Evolutionary conservation across 768 basidiomycete species (phyloP), one percentile per base, ranked within the genome.

Genomic region (Serendipita sp.): DNA sequence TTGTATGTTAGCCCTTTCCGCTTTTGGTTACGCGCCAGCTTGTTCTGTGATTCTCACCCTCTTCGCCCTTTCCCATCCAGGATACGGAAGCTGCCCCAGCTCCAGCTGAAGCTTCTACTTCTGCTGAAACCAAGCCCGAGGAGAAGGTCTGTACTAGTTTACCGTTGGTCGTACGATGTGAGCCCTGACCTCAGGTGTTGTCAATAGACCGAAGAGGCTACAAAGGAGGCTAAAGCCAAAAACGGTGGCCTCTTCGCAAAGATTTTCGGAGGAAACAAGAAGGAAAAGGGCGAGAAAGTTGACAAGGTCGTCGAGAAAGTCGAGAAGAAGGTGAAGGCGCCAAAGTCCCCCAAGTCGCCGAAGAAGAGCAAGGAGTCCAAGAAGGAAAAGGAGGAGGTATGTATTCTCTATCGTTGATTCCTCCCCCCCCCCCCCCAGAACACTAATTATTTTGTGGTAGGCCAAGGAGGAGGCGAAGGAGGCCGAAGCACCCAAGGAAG

Each of bases 351-450:
- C 52, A 74, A 86, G 83, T 87, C 86, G 76, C 83, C 85, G 73
- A 87, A 88, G 78, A 88, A 87, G 80, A 86, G 87, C 77, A 83
- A 86, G 77, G 83, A 82, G 66, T 7, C 38, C 38, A 13, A 41
- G 38, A 41, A 47, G 34, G 23, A 23, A 23, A 30, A 13, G 16
- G 41, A 62, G 41, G 66, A 66, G 65, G 65, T 66, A 7, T 44
- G 72, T 71, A 18, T 46, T 68, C 34, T 68, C 28, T 30, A 8
- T 36, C 13, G 32, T 30, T 62, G 16, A 10, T n/a, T 52, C 36
- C 30, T 47, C 56, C 8, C 18, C 52, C 44, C 8, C 18, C 52
- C 44, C 23, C 23, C 23, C 23, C 23, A 23, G 23, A 23, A 23
- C 23, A 23, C 23, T 23, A 23, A 23, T 23, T 41, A 13, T 41